Percentiles rank a stretch among this genome's conserved stretches.
phyloP scores from a whole-genome alignment of 2,329 filamentous ascomycete genomes.

The Colletotrichum sublineola region DNA sequence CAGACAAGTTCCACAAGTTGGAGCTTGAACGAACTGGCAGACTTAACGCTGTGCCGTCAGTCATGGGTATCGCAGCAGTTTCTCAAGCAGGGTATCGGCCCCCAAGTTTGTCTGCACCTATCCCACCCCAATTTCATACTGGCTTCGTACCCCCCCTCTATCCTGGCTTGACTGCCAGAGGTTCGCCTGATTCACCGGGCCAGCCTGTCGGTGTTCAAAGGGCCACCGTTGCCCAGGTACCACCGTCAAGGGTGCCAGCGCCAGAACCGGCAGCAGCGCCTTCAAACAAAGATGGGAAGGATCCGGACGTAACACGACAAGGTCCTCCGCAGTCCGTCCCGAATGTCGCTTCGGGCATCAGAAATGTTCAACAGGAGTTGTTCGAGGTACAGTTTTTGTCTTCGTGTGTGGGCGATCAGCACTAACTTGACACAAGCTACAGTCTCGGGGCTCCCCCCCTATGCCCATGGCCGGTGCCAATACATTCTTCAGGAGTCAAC shows the following conservation, averaged over 20 bases:
- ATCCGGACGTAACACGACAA: neutral
- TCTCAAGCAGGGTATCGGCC: neutral
- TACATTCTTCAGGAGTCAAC: slow-evolving; percentile 52
- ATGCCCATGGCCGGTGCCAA: slow-evolving; percentile 54
- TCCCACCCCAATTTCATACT: too few species aligned
- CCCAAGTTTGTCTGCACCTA: neutral
- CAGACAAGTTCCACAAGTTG: slow-evolving; percentile 48
- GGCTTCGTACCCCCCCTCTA: neutral
- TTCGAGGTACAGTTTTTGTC: slow-evolving; percentile 14
- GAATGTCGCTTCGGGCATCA: neutral
- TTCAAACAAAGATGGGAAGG: neutral
- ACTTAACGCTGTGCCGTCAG: neutral
- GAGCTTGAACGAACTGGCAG: slow-evolving; percentile 38
- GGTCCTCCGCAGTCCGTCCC: neutral
- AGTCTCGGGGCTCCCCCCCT: slow-evolving; percentile 42
- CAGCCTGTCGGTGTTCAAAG: neutral
- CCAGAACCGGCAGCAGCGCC: neutral
- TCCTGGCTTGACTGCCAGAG: neutral
- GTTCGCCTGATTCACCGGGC: neutral
- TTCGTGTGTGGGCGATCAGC: neutral
- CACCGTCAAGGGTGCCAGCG: neutral
- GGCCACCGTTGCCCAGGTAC: neutral
- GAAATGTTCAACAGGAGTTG: neutral
- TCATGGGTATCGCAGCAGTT: neutral
- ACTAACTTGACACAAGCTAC: slow-evolving; percentile 12